phyloP scores from a whole-genome alignment of 2,329 filamentous ascomycete genomes.

The Colletotrichum zoysiae region DNA sequence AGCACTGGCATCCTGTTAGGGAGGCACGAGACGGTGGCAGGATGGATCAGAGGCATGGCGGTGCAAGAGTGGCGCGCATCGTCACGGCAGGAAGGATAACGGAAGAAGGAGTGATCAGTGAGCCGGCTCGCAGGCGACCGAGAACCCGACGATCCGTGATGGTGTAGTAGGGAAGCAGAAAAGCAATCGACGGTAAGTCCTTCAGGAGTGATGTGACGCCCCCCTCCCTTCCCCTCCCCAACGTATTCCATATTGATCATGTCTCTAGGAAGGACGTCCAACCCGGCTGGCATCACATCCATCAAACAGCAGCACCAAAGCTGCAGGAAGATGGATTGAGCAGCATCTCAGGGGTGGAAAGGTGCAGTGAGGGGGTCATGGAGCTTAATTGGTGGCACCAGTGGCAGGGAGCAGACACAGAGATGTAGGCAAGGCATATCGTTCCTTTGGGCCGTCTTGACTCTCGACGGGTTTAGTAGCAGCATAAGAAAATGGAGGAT shows the following conservation, averaged over 20 bases:
- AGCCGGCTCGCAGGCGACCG: neutral
- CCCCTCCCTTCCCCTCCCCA: neutral
- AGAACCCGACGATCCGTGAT: neutral
- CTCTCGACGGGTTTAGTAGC: neutral
- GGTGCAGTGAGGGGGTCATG: neutral
- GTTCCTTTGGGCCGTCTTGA: neutral
- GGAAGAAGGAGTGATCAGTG: neutral
- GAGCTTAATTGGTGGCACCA: neutral
- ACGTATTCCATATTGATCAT: neutral
- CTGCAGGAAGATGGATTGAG: neutral
- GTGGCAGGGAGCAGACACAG: neutral
- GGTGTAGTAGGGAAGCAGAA: neutral
- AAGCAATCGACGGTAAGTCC: neutral
- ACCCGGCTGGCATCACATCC: neutral
- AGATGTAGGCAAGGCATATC: neutral
- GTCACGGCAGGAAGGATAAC: neutral
- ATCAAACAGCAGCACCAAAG: neutral
- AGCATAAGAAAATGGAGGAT: neutral
- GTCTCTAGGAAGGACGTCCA: neutral
- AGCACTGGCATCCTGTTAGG: too few species aligned
- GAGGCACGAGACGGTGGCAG: too few species aligned
- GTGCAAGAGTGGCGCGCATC: neutral
- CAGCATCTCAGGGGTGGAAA: neutral
- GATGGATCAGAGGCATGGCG: too few species aligned
- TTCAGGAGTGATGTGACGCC: neutral